Conservation (phyloP, 2,329 filamentous ascomycete species). For the Phaeophleospora eucalypticola region DNA sequence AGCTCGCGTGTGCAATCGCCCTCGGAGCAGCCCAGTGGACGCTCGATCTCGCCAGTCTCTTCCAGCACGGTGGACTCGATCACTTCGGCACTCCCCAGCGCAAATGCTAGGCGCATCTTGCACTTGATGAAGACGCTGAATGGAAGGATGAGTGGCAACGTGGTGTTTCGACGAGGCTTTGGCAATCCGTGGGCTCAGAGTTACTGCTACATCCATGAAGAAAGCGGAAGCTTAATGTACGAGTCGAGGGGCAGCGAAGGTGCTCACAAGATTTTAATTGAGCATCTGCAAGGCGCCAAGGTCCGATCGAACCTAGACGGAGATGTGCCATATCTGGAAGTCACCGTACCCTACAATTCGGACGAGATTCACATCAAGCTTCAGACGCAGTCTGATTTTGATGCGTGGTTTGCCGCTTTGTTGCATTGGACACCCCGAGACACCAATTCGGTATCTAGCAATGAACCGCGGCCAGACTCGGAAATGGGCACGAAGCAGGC, state of each 20-base stretch:
- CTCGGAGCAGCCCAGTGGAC: conserved; percentile 17
- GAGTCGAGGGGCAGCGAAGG: conserved; percentile 64
- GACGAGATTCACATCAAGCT: conserved; percentile 64
- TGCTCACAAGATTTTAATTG: conserved; percentile 64
- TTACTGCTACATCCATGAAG: conserved; percentile 74
- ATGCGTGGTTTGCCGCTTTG: conserved; percentile 75
- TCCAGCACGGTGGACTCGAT: conserved; percentile 28
- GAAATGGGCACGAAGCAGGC: conserved; percentile 14
- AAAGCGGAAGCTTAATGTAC: conserved; percentile 69
- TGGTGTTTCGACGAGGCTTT: conserved; percentile 65
- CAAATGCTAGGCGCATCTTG: conserved; percentile 63
- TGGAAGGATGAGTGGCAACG: conserved; percentile 73
- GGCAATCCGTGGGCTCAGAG: conserved; percentile 63
- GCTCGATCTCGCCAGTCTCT: conserved; percentile 31
- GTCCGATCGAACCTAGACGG: conserved; percentile 52
- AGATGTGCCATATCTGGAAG: conserved; percentile 48
- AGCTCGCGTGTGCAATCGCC: conserved; percentile 25
- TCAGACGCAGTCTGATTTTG: conserved; percentile 60
- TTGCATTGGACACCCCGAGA: conserved; percentile 65
- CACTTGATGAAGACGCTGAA: conserved; percentile 72
- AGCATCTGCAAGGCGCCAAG: conserved; percentile 69
- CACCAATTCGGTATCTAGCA: conserved; percentile 17
- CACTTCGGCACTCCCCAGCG: conserved; percentile 35
- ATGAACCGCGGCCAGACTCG: conserved; percentile 17
- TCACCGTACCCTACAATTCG: conserved; percentile 51